phyloP scores from a whole-genome alignment of 2,329 filamentous ascomycete genomes.

The Colletotrichum tropicale region DNA sequence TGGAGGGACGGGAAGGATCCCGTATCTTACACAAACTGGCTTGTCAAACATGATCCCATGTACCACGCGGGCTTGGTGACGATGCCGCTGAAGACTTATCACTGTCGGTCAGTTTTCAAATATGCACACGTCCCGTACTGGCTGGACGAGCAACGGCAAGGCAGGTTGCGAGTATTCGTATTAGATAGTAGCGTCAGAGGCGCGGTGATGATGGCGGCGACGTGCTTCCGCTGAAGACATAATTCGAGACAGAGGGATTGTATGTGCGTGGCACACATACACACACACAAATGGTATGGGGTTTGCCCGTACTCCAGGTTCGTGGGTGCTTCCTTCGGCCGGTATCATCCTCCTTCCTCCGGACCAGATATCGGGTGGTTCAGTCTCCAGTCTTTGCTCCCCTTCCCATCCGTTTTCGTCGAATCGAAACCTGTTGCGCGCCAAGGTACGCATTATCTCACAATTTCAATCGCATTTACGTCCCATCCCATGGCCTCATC shows the following conservation, averaged over 20 bases:
- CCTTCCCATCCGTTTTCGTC: neutral
- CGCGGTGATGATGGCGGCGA: neutral
- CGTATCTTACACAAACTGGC: neutral
- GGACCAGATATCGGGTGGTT: neutral
- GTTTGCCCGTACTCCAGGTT: neutral
- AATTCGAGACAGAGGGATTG: neutral
- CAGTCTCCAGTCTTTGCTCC: neutral
- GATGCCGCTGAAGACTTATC: neutral
- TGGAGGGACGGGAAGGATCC: neutral
- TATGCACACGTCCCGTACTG: neutral
- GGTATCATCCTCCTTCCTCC: neutral
- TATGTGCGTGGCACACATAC: neutral
- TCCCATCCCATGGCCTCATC: neutral
- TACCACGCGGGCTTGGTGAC: neutral
- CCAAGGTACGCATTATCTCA: neutral
- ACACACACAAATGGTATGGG: neutral
- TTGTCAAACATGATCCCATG: neutral
- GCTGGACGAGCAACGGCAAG: neutral
- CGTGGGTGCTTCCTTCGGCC: neutral
- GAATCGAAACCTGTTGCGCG: neutral
- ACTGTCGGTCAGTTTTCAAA: neutral
- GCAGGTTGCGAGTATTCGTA: neutral
- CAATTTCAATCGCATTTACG: constrained; percentile 5
- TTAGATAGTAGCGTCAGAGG: neutral
- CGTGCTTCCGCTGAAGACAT: neutral